Evolutionary conservation across 148 eudicot species (phyloP), one percentile per base, ranked within the genome.

Genomic region (Camellia lanceoleosa): DNA sequence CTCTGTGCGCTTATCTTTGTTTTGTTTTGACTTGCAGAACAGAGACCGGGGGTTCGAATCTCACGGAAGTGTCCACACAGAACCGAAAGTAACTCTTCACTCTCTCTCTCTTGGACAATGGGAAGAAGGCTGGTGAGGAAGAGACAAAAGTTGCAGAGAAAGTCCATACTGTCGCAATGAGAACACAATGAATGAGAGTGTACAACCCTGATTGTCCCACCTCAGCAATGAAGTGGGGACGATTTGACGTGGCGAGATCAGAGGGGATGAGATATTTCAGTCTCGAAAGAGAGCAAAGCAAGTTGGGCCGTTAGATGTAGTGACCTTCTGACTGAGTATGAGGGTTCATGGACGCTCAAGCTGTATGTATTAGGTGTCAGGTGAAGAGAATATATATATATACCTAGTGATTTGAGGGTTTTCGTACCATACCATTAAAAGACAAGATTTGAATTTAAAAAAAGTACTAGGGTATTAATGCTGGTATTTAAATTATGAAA

Each of bases 1-100:
- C 12, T 4, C 59, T 51, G 4, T 30, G 46, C 49, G 5, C 8
- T 82, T 38, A 46, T 73, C 44, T 73, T 19, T 76, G 68, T 13
- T 38, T 44, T 51, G 46, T 82, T 20, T 59, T 51, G 78, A 71
- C 80, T 77, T 66, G 72, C 30, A 77, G 23, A 77, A 52, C 72
- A 65, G 62, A 52, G 72, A 20, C 72, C 49, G 61, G 38, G 61
- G 49, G 30, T 65, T 65, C 49, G 49, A 77, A 65, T 64, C 71
- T 65, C 61, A 15, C 38, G 38, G 38, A 30, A 30, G 62, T 68
- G 58, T 13, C 18, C 46, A 49, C 1, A 43, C 9, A 64, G 55
- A 62, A 19, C 19, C 7, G 58, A 44, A 46, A 19, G 51, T 61
- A 46, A 19, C 16, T 30, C 52, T 75, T 41, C 52, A 44, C 52